A percentile compares a stretch with the other conserved stretches of the same genome.
phyloP scores from a whole-genome alignment of 2,329 filamentous ascomycete genomes.

The Rachicladosporium sp. region DNA sequence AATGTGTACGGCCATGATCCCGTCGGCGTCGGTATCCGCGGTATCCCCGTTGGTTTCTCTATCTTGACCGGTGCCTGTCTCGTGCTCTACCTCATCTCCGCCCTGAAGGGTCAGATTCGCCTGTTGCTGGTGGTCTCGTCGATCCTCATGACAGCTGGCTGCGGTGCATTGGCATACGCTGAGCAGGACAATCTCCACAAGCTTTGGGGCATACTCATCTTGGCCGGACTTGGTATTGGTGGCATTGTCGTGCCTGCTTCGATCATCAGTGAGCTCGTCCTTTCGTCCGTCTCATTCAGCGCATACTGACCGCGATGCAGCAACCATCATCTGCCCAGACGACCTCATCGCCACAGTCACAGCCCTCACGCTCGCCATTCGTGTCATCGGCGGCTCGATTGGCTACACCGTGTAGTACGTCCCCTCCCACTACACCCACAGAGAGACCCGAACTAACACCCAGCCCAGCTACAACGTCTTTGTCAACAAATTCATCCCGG shows the following conservation, averaged over 20 bases:
- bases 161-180: slow-evolving; percentile 20
- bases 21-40: slow-evolving; percentile 49
- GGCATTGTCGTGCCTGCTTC: slow-evolving; percentile 56
- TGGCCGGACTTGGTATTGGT: slow-evolving; percentile 53
- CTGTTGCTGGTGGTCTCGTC: slow-evolving; percentile 48
- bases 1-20: slow-evolving; percentile 40
- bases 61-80: slow-evolving; percentile 51
- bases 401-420: slow-evolving; percentile 29
- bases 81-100: slow-evolving; percentile 44
- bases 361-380: slow-evolving; percentile 54
- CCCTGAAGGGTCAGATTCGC: slow-evolving; percentile 47
- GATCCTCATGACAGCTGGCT: slow-evolving; percentile 51
- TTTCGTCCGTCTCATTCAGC: too few relatives aligned
- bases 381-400: slow-evolving; percentile 54
- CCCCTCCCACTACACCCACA: slow-evolving; percentile 18
- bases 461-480: slow-evolving; percentile 40
- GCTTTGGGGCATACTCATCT: slow-evolving; percentile 35
- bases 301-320: slow-evolving; percentile 4
- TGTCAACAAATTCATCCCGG: slow-evolving; percentile 31
- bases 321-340: slow-evolving; percentile 57
- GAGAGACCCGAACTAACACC: too few relatives aligned
- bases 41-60: slow-evolving; percentile 51
- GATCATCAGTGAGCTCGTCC: slow-evolving; percentile 35
- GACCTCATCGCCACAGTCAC: slow-evolving; percentile 59
- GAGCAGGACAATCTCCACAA: slow-evolving; percentile 18